Evolutionary conservation across 345 rosid species (phyloP).

Genomic region (Eucalyptus curtisii): DNA sequence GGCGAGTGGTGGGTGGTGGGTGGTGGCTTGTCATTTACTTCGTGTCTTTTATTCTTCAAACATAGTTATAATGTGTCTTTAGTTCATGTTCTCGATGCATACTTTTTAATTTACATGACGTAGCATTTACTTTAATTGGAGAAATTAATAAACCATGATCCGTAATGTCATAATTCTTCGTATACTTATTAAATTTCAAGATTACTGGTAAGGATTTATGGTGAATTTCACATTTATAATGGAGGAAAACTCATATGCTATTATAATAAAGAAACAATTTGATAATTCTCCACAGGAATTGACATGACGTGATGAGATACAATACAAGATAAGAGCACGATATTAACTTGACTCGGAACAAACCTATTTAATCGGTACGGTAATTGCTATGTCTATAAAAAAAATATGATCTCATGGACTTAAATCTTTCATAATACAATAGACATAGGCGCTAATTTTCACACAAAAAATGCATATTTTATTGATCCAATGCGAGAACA

Average conservation of each 20-base stretch:
- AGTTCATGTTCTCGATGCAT: neutral
- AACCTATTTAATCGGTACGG: rapidly evolving
- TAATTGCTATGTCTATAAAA: neutral
- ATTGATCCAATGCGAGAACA: rapidly evolving
- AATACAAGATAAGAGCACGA: neutral
- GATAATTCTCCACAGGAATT: neutral
- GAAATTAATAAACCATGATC: neutral
- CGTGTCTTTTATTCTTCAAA: neutral
- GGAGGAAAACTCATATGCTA: neutral
- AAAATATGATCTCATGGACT: rapidly evolving
- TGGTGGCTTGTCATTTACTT: too few species aligned
- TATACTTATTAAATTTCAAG: neutral
- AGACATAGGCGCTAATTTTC: rapidly evolving
- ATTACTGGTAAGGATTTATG: neutral
- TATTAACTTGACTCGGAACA: neutral
- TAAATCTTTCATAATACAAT: neutral
- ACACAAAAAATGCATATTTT: neutral
- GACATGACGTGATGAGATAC: rapidly evolving
- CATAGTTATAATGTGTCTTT: neutral
- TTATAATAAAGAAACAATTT: neutral
- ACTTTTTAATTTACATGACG: neutral
- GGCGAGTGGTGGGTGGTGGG: too few species aligned
- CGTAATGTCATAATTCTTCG: neutral
- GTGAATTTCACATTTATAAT: neutral
- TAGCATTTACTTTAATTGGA: neutral